phyloP scores from a whole-genome alignment of 768 basidiomycete genomes.

The Terana coerulea region DNA sequence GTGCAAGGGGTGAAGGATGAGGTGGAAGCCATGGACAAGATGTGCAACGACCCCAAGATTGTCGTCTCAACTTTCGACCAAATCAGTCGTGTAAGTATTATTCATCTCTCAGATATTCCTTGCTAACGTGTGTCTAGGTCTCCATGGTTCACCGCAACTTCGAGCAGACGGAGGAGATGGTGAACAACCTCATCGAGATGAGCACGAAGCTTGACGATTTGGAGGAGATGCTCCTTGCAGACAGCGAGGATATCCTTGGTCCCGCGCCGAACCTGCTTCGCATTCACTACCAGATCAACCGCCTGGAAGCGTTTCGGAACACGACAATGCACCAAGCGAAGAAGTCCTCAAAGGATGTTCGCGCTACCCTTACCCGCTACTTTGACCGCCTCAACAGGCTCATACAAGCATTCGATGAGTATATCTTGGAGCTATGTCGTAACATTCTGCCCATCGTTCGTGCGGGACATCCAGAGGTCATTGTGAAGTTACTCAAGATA shows the following conservation, averaged over 20 bases:
- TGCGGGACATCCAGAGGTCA: constrained; percentile 76
- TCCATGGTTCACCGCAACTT: constrained; percentile 96
- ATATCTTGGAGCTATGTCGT: constrained; percentile 72
- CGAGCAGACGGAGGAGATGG: constrained; percentile 92
- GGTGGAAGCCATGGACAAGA: constrained; percentile 74
- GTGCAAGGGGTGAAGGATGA: constrained; percentile 84
- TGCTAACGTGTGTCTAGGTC: constrained; percentile 52
- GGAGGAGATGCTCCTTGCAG: constrained; percentile 71
- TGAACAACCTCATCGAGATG: constrained; percentile 92
- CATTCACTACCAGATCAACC: constrained; percentile 89
- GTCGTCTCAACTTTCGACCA: constrained; percentile 89
- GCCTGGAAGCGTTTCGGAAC: constrained; percentile 91
- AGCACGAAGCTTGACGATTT: constrained; percentile 76
- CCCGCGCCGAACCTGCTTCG: constrained; percentile 85
- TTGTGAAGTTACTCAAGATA: constrained; percentile 91
- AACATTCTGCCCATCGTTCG: constrained; percentile 79
- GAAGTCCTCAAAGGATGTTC: constrained; percentile 63
- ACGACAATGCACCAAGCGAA: constrained; percentile 95
- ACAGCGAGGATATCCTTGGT: constrained; percentile 75
- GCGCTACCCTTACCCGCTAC: constrained; percentile 66
- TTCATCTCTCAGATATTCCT: neutral
- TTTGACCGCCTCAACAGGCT: constrained; percentile 84
- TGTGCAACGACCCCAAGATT: constrained; percentile 72
- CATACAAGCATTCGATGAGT: constrained; percentile 80
- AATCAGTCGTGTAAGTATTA: constrained; percentile 76